Conservation (phyloP, 306 rosid genomes). For the Sicyos baderoa region DNA sequence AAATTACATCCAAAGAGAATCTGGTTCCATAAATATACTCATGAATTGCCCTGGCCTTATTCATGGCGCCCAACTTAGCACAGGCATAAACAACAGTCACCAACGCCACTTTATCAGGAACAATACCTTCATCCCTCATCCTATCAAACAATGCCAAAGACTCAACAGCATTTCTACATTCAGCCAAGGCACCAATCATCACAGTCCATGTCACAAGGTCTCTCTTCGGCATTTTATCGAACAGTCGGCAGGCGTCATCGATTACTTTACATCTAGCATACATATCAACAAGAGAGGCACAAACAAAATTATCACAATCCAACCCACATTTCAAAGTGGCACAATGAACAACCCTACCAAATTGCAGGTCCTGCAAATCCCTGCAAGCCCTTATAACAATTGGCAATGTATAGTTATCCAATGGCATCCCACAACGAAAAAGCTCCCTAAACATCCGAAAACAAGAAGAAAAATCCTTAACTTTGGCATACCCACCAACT, state of each 20-base stretch:
- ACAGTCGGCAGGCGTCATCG: conserved; percentile 45
- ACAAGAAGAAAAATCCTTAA: conserved; percentile 38
- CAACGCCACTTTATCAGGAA: conserved; percentile 59
- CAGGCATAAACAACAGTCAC: conserved; percentile 62
- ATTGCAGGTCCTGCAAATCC: conserved; percentile 37
- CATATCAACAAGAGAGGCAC: conserved; percentile 62
- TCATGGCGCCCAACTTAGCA: conserved; percentile 68
- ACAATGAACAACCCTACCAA: conserved; percentile 46
- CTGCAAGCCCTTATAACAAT: conserved; percentile 50
- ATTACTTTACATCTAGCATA: conserved; percentile 45
- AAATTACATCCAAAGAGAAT: conserved; percentile 50
- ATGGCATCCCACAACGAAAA: conserved; percentile 30
- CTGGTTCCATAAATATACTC: conserved; percentile 36
- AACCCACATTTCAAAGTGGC: conserved; percentile 46
- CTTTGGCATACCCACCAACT: conserved; percentile 58
- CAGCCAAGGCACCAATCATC: conserved; percentile 58
- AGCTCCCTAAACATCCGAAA: conserved; percentile 54
- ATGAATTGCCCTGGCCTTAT: conserved; percentile 47
- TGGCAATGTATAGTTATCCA: conserved; percentile 62
- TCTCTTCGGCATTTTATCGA: conserved; percentile 46
- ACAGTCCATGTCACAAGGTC: conserved; percentile 68
- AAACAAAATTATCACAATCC: conserved; percentile 40
- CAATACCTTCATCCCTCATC: conserved; percentile 57
- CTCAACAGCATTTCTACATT: conserved; percentile 39
- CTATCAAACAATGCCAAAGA: conserved; percentile 57